Conservation (phyloP, 2,329 filamentous ascomycete species). For the Mycosphaerella arachidis region DNA sequence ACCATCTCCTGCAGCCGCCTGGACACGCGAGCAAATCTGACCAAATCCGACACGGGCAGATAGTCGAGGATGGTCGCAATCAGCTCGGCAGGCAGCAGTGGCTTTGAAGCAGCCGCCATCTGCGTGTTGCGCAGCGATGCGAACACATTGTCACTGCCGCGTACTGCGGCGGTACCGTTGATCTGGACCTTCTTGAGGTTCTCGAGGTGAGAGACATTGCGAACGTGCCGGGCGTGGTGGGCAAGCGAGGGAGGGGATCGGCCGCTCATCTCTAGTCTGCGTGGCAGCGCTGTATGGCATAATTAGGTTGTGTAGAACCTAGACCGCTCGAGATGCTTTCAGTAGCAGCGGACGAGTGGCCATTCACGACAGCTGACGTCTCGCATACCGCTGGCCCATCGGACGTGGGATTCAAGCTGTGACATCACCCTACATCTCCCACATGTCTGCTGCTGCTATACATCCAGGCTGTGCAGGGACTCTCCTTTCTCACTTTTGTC, state of each 20-base stretch:
- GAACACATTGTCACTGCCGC: slow-evolving; percentile 52
- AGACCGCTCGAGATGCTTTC: neutral
- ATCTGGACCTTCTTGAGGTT: slow-evolving; percentile 28
- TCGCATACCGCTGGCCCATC: too few relatives aligned
- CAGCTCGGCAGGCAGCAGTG: slow-evolving; percentile 85
- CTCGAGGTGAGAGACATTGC: slow-evolving; percentile 28
- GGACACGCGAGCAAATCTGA: slow-evolving; percentile 79
- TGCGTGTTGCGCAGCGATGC: slow-evolving; percentile 73
- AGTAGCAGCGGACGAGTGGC: too few relatives aligned
- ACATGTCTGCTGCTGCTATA: too few relatives aligned
- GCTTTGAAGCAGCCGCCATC: slow-evolving; percentile 72
- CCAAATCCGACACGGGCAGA: slow-evolving; percentile 76
- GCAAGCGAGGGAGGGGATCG: slow-evolving; percentile 16
- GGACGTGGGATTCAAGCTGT: neutral
- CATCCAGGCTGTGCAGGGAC: neutral
- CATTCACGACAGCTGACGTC: too few relatives aligned
- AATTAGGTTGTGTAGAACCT: neutral
- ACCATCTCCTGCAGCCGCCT: slow-evolving; percentile 94
- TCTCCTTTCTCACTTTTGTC: neutral
- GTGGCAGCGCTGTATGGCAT: neutral
- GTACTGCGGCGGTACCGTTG: slow-evolving; percentile 12
- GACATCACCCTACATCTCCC: neutral
- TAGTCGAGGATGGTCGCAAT: slow-evolving; percentile 84
- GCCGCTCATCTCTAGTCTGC: slow-evolving; percentile 18
- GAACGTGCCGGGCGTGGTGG: slow-evolving; percentile 22